Conservation (phyloP, 148 eudicot genomes). For the Amaranthus palmeri region DNA sequence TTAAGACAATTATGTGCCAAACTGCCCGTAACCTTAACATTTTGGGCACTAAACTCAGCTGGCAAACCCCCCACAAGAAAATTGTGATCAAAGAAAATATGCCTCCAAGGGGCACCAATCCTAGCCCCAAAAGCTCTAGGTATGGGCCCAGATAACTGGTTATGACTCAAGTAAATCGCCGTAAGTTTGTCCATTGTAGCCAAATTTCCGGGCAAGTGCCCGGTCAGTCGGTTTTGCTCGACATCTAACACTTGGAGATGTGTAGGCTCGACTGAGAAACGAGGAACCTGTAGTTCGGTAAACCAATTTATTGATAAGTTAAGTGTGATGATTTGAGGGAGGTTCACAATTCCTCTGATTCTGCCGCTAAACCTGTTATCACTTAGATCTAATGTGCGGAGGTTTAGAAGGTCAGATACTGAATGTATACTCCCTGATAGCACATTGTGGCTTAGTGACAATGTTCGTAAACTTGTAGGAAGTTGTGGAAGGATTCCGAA, state of each 20-base stretch:
- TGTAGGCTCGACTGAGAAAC: constrained; percentile 23
- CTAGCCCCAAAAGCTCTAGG: constrained; percentile 45
- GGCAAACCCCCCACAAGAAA: constrained; percentile 60
- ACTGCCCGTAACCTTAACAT: constrained; percentile 36
- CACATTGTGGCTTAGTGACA: constrained; percentile 41
- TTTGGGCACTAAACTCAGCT: constrained; percentile 23
- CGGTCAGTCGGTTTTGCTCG: constrained; percentile 47
- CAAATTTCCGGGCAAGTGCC: constrained; percentile 49
- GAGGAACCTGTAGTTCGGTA: constrained; percentile 40
- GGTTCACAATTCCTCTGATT: constrained; percentile 38
- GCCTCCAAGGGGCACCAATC: constrained; percentile 46
- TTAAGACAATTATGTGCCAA: constrained; percentile 59
- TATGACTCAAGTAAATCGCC: constrained; percentile 42
- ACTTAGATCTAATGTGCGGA: constrained; percentile 45
- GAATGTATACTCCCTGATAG: constrained; percentile 52
- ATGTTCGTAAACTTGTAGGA: constrained; percentile 36
- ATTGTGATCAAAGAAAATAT: constrained; percentile 55
- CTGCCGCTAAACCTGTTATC: constrained; percentile 54
- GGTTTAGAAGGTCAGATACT: constrained; percentile 30
- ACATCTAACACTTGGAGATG: constrained; percentile 45
- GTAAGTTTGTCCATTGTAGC: constrained; percentile 44
- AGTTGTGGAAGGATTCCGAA: constrained; percentile 50
- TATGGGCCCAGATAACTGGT: constrained; percentile 53
- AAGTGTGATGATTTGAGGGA: constrained; percentile 38
- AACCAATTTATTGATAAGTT: constrained; percentile 56